Base-by-base conservation (phyloP, 176 grass and related monocot species). In the Musa beccarii region DNA sequence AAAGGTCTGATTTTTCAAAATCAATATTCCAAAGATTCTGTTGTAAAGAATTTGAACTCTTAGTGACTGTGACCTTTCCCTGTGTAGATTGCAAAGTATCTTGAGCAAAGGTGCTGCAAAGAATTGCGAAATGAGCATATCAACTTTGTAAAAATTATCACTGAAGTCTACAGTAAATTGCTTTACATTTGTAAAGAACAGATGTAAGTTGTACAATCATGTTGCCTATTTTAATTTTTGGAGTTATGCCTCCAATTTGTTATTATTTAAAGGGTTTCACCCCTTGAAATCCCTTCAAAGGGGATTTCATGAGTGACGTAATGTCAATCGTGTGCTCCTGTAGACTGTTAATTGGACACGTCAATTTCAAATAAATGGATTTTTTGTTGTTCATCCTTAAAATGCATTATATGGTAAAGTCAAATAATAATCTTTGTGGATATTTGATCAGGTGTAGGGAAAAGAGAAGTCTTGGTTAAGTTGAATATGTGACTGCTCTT, bases 171-270 rank as follows among this genome's bases (percentile, higher is more conserved):
- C 84, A 85, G 78, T 80, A 99, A 99, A 75, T 83, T 95, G 69
- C 91, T 99, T 66, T 99, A 74, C 69, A 90, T 89, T 64, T 94
- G 96, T 75, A 99, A 94, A 71, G 96, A 92, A 66, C 96, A 94
- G 75, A 94, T 94, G 96, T 94, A 86, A 93, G 86, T 87, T 83
- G 64, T 79, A 16, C 49, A 52, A n/a, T 29, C 75, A 24, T 57
- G 82, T 80, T 73, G 26, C 19, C 76, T 56, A 23, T 16, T 78
- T 52, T 26, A 21, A 55, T 53, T 49, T 69, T 52, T 43, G 34
- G 34, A 70, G 49, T 63, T 80, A 23, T 19, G 34, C 34, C 34
- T 43, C 34, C 34, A 43, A 43, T 43, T 43, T 43, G 34, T 43
- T 43, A 43, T 43, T 43, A 43, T 43, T 43, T 43, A 43, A 9